phyloP scores from a whole-genome alignment of 805 yeast genomes.

The Starmerella vitae region DNA sequence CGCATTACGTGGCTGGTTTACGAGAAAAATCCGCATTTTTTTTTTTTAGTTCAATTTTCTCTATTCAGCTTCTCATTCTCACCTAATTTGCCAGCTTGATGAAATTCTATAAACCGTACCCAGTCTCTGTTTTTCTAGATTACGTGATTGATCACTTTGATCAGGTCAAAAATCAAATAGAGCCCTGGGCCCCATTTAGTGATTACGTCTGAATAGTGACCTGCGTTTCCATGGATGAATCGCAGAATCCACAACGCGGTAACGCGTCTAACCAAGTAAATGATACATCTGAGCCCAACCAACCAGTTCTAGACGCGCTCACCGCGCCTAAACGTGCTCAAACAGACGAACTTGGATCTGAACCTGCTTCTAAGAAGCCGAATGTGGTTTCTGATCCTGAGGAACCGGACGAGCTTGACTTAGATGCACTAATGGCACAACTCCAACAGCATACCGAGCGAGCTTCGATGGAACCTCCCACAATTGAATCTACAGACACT shows the following conservation, averaged over 20 bases:
- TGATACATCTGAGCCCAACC: background rate
- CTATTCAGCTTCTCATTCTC: too few relatives aligned
- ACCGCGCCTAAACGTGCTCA: background rate
- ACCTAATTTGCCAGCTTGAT: too few relatives aligned
- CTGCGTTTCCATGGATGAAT: constrained; percentile 12
- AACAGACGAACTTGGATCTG: background rate
- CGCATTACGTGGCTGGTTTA: too few relatives aligned
- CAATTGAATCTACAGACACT: background rate
- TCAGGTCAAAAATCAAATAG: too few relatives aligned
- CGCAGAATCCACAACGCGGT: constrained; percentile 7
- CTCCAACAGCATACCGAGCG: constrained; percentile 19
- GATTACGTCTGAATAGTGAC: background rate
- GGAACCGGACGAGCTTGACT: constrained; percentile 17
- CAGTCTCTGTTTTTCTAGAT: too few relatives aligned
- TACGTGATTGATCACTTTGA: too few relatives aligned
- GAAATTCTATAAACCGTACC: too few relatives aligned
- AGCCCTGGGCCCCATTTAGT: constrained; percentile 16
- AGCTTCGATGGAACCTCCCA: background rate
- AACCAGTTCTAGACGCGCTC: background rate
- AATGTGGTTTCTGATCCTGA: background rate
- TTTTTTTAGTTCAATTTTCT: too few relatives aligned
- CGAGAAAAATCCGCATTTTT: too few relatives aligned
- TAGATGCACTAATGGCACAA: constrained; percentile 22
- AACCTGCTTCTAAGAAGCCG: background rate
- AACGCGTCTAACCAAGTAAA: constrained; percentile 3